phyloP scores from a whole-genome alignment of 495 filamentous ascomycete species.

The Podospora pseudoanserina region DNA sequence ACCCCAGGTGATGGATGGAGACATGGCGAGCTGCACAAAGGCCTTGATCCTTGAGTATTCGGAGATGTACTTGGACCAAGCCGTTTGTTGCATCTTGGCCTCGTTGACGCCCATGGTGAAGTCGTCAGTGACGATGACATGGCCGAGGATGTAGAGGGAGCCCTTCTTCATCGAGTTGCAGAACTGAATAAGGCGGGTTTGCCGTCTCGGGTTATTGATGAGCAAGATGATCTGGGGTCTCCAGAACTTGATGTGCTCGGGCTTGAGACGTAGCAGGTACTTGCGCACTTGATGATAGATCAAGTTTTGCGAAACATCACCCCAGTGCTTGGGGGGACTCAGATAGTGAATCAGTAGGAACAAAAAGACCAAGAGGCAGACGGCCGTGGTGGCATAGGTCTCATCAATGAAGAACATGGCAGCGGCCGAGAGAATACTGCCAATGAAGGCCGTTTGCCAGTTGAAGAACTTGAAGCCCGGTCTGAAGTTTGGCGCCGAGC shows the following conservation, averaged over 20 bases:
- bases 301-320: slow-evolving; percentile 82
- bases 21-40: slow-evolving; percentile 80
- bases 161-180: slow-evolving; percentile 92
- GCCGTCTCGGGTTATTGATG: slow-evolving; percentile 73
- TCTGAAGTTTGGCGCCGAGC: slow-evolving; percentile 89
- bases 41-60: slow-evolving; percentile 80
- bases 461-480: slow-evolving; percentile 87
- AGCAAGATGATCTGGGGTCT: slow-evolving; percentile 79
- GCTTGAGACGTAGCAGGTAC: slow-evolving; percentile 74
- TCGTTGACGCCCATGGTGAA: slow-evolving; percentile 75
- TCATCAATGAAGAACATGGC: slow-evolving; percentile 92
- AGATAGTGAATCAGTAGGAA: slow-evolving; percentile 84
- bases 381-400: slow-evolving; percentile 71
- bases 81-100: slow-evolving; percentile 71
- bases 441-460: slow-evolving; percentile 74
- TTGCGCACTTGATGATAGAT: slow-evolving; percentile 93
- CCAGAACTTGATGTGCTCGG: slow-evolving; percentile 93
- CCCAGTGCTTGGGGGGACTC: slow-evolving; percentile 82
- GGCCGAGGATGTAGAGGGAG: slow-evolving; percentile 76
- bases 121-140: slow-evolving; percentile 81
- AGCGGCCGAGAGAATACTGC: slow-evolving; percentile 66
- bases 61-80: slow-evolving; percentile 84
- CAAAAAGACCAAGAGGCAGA: slow-evolving; percentile 66
- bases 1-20: slow-evolving; percentile 81
- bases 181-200: slow-evolving; percentile 81